Base-by-base conservation (phyloP, 768 basidiomycete species). In the Tylopilus sp. region DNA sequence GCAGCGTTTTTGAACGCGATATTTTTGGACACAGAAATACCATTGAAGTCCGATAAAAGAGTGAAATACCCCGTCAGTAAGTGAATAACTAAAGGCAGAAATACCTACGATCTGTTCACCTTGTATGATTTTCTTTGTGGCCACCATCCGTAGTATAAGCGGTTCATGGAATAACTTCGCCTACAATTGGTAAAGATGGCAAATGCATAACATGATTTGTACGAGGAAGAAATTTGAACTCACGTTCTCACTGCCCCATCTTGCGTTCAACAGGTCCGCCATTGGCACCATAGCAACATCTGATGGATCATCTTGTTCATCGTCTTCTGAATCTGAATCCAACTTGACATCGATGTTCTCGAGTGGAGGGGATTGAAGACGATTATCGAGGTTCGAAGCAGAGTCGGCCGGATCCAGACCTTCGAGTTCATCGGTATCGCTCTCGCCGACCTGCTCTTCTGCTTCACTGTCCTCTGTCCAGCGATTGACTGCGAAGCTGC, bases 251-350 rank as follows among this genome's bases (percentile, higher is more conserved):
- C 79, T 79, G 8, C 81, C 85, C 66, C 82, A 90, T 47, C 85
- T 80, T 11, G 95, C 97, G 62, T 99, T 99, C 44, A 99, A 73
- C 73, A 98, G 83, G 69, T 99, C 97, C 3, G 97, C 97, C 73
- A 98, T 83, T 0, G 95, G 95, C 4, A 98, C 88, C 93, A 98
- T 94, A 3, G 88, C 83, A 10, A 90, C 82, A 55, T 88, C 82
- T 10, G 78, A 75, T 6, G 79, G 71, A 51, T 82, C 79, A 2
- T 79, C 79, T 17, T 82, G 79, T 4, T 78, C 78, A 12, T 71
- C 58, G 64, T 69, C 60, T 6, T 71, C 69, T 3, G 68, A 68
- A 20, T 76, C 79, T 3, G 76, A 74, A 18, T 70, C 73, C 20
- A 67, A 68, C n/a, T 70, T 74, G 15, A 59, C 40, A 51, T 59